Evolutionary conservation across 106 monocot species (phyloP), one percentile per base, ranked within the genome.

Genomic region (Dendrobium huoshanense): DNA sequence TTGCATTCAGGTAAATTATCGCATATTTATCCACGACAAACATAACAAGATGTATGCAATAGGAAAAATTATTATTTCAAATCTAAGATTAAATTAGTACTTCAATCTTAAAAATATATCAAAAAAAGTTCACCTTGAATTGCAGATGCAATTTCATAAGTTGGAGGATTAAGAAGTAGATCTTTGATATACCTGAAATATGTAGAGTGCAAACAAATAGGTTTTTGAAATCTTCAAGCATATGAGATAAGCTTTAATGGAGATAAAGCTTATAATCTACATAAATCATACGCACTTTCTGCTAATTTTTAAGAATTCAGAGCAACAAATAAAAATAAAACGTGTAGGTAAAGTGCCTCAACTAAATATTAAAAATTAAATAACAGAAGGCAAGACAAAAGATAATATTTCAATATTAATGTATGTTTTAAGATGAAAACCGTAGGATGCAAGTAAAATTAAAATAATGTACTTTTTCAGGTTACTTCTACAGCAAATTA

Each of bases 91-190:
- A 17, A 17, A 9, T 33, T 58, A 1, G 59, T 56, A 9, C 18
- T 40, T 31, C 51, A 40, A 70, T 59, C 41, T 25, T 22, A 49
- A 33, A 43, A 41, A 74, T 41, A 56, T 15, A 70, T 70, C 4
- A 33, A 31, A 70, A 1, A 70, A 1, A 74, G 44, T 74, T 74
- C 6, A 92, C 95, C 88, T 87, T 95, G 98, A 83, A 99, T 95
- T 51, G 93, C 86, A 51, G 91, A 95, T 41, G 95, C 91, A 87
- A 90, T 83, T 48, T 80, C 81, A 82, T 87, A 93, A 42, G 90
- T 75, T 25, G 98, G 98, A 88, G 98, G 98, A 78, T 99, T 93
- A 80, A 99, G 87, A 79, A 99, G 89, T 55, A 99, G 95, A 79
- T 95, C 88, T 83, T 91, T 85, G 44, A 99, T 73, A 77, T 95